Conservation (phyloP, 306 rosid species). For the Betula pendula region DNA sequence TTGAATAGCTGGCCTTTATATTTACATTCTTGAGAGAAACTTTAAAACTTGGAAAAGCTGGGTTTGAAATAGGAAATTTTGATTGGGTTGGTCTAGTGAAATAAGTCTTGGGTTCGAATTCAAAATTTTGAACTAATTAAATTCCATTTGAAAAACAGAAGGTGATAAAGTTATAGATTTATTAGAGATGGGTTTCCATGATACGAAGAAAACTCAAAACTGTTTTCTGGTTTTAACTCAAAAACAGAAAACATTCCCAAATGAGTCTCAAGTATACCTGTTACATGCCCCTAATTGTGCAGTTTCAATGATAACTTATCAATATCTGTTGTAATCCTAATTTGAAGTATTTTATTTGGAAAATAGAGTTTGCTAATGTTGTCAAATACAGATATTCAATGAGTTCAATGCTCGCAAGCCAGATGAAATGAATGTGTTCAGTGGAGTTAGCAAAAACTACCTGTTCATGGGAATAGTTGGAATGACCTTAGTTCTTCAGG, state of each 20-base stretch:
- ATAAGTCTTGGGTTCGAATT: neutral
- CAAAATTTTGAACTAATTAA: neutral
- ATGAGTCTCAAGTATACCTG: neutral
- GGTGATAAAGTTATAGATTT: neutral
- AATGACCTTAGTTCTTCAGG: constrained; percentile 78
- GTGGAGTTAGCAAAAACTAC: constrained; percentile 71
- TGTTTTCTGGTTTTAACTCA: too few relatives aligned
- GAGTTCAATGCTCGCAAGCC: constrained; percentile 97
- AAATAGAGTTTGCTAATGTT: constrained; percentile 17
- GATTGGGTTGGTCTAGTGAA: neutral
- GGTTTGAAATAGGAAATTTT: neutral
- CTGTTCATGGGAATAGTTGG: constrained; percentile 78
- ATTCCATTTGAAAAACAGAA: neutral
- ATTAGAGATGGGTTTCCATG: neutral
- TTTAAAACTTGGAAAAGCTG: too few relatives aligned
- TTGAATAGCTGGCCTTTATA: too few relatives aligned
- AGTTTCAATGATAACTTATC: neutral
- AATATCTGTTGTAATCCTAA: neutral
- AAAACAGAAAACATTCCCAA: too few relatives aligned
- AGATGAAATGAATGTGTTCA: constrained; percentile 74
- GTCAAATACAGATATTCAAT: constrained; percentile 66
- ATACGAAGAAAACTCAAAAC: neutral
- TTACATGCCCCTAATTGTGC: neutral
- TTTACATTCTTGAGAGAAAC: too few relatives aligned
- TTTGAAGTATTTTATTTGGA: neutral